Base-by-base conservation (phyloP, 345 rosid genomes). In the Diplotaxis tenuifolia region DNA sequence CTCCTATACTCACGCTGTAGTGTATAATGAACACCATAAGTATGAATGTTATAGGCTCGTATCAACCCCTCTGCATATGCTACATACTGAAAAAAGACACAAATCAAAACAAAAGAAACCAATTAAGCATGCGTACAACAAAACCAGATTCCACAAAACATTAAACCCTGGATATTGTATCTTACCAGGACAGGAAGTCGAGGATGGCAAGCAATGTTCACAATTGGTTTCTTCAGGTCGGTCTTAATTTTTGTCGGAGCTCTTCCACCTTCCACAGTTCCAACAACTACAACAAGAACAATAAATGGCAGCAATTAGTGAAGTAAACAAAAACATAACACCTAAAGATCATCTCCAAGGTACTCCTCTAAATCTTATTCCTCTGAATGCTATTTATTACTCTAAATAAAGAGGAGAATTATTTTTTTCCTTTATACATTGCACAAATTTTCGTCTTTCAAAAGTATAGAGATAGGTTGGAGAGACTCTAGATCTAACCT, bases 31-130 rank as follows among this genome's bases (percentile, higher is more conserved):
- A 94, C 96, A 65, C 92, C 97, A 83, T 91, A 94, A 29, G 95
- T 82, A 56, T 88, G 93, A 75, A 94, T 91, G 86, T 88, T 94
- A 82, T 94, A 94, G 6, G 98, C 98, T 80, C 96, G 89, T 75
- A 91, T 94, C 81, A 89, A 78, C 71, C 98, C 98, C 62, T 94
- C 98, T 47, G 98, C 93, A 86, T 94, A 94, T 31, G 98, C 98
- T 49, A 94, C 93, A 82, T 89, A 91, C 98, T 91, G 90, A 65
- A 82, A n/a, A 76, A 56, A 25, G 59, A 81, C 78, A 52, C 34
- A 69, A 20, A 25, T 25, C 3, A 25, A n/a, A 25, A 25, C 49
- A 15, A 25, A 45, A 42, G 31, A 76, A 12, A 23, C 12, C n/a
- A n/a, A n/a, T n/a, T 6, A 69, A 42, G 53, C 61, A 31, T 47